These are phyloP conservation scores for Evernia prunastri DNA, from an alignment of 495 filamentous ascomycete genomes.

Conservation along the genomic window DNA sequence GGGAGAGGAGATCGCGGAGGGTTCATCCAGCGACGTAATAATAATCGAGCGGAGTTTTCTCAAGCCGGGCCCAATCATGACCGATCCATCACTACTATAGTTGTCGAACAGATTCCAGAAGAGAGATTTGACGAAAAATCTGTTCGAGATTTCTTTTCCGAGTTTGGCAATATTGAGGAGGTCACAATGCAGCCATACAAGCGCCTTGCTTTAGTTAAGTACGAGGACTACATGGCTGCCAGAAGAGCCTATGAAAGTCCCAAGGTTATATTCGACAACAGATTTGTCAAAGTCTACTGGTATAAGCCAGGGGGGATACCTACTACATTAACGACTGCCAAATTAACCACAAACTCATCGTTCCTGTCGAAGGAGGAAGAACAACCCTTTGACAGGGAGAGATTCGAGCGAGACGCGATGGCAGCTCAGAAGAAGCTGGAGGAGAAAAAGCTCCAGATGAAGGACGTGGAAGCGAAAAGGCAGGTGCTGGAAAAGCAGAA, in stretches of 20 bases:
- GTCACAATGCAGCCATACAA: constrained; percentile 72
- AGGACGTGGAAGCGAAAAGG: constrained; percentile 65
- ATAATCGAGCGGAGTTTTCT: constrained; percentile 63
- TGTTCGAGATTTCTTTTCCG: constrained; percentile 74
- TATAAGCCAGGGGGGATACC: constrained; percentile 54
- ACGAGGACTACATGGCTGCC: constrained; percentile 62
- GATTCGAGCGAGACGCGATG: constrained; percentile 67
- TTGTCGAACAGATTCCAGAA: constrained; percentile 88
- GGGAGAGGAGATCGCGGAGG: constrained; percentile 40
- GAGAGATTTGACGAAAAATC: constrained; percentile 70
- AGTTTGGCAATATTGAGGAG: constrained; percentile 71
- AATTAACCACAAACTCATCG: constrained; percentile 26
- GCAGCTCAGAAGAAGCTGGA: constrained; percentile 76
- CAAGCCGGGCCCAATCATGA: constrained; percentile 69
- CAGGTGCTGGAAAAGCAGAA: constrained; percentile 69
- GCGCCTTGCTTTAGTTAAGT: constrained; percentile 76
- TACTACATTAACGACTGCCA: constrained; percentile 35
- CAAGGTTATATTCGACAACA: constrained; percentile 92
- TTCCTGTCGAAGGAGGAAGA: constrained; percentile 35
- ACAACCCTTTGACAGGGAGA: constrained; percentile 64
- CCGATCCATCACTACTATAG: constrained; percentile 68
- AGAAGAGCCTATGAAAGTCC: constrained; percentile 82
- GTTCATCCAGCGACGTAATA: constrained; percentile 35
- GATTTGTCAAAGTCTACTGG: constrained; percentile 98
- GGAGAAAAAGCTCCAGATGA: constrained; percentile 64